A percentile compares a stretch with the other conserved stretches of the same genome.
These are phyloP conservation scores for Rhodofomes roseus DNA, from an alignment of 1,284 basidiomycete species.

Conservation along the genomic window DNA sequence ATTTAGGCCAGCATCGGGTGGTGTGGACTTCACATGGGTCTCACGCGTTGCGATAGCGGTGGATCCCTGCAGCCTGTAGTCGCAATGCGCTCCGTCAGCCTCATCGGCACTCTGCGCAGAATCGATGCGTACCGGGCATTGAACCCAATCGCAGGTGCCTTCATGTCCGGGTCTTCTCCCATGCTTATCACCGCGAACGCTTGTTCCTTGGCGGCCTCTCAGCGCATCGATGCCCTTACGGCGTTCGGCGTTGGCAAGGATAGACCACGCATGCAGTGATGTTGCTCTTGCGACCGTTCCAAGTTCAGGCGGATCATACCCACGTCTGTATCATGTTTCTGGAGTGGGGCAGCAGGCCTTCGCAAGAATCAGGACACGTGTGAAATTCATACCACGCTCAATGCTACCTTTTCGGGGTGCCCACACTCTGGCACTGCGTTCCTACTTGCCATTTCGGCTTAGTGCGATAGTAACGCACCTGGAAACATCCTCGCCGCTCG, in stretches of 20 bases:
- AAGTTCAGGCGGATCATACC: too few species aligned
- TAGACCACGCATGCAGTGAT: too few species aligned
- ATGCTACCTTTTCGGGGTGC: not conserved
- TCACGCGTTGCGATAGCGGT: too few species aligned
- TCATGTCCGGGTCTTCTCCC: not conserved
- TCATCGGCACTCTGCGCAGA: not conserved
- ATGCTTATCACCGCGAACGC: not conserved
- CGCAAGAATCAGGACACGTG: not conserved
- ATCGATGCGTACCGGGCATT: not conserved
- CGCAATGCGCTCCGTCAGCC: too few species aligned
- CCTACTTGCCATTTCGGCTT: not conserved
- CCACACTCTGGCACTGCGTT: not conserved
- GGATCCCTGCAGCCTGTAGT: too few species aligned
- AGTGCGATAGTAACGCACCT: not conserved
- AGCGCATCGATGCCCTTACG: not conserved
- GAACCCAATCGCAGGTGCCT: not conserved
- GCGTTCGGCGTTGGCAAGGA: too few species aligned
- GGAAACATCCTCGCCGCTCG: not conserved
- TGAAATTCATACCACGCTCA: not conserved
- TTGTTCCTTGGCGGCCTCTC: not conserved
- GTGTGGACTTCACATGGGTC: too few species aligned
- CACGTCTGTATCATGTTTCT: not conserved
- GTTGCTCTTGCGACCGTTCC: too few species aligned
- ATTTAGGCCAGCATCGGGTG: too few species aligned
- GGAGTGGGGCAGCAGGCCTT: not conserved